phyloP scores from a whole-genome alignment of 2,329 filamentous ascomycete genomes.

The Stachybotrys chlorohalonatus region DNA sequence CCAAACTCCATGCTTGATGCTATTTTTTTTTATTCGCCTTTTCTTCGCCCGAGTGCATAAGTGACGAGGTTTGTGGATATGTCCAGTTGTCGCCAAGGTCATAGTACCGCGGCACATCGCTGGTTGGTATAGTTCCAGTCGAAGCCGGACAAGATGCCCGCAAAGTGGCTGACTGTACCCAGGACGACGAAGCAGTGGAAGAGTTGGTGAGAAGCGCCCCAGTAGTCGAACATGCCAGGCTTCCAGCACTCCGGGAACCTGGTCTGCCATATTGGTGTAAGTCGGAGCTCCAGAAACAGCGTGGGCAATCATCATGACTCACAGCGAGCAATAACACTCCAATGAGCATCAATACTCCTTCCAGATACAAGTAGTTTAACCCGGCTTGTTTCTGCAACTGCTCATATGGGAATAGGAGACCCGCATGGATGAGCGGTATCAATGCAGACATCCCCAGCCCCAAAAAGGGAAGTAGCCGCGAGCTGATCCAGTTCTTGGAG shows the following conservation, averaged over 20 bases:
- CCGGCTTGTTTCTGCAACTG: constrained; percentile 29
- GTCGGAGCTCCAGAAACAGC: not conserved
- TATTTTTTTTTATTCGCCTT: not conserved
- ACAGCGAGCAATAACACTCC: constrained; percentile 29
- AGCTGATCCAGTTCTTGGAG: constrained; percentile 22
- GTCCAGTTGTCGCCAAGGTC: not conserved
- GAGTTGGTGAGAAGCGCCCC: constrained; percentile 34
- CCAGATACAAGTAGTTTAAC: constrained; percentile 28
- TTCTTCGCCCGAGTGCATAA: not conserved
- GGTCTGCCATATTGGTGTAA: constrained; percentile 14
- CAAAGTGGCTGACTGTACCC: constrained; percentile 12
- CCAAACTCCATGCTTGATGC: not conserved
- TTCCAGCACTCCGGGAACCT: constrained; percentile 31
- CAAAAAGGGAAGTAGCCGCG: constrained; percentile 26
- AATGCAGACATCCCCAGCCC: constrained; percentile 27
- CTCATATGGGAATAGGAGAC: constrained; percentile 23
- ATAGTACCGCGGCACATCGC: not conserved
- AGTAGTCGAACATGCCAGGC: constrained; percentile 34
- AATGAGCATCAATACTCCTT: constrained; percentile 25
- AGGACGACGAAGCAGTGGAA: constrained; percentile 36
- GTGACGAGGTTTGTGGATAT: not conserved
- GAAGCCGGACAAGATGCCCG: constrained; percentile 7
- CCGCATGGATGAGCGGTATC: constrained; percentile 28
- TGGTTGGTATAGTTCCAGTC: constrained; percentile 10
- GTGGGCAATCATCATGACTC: constrained; percentile 11